Base-by-base conservation (phyloP, 352 stramenopile species). In the Globisporangium nunn region DNA sequence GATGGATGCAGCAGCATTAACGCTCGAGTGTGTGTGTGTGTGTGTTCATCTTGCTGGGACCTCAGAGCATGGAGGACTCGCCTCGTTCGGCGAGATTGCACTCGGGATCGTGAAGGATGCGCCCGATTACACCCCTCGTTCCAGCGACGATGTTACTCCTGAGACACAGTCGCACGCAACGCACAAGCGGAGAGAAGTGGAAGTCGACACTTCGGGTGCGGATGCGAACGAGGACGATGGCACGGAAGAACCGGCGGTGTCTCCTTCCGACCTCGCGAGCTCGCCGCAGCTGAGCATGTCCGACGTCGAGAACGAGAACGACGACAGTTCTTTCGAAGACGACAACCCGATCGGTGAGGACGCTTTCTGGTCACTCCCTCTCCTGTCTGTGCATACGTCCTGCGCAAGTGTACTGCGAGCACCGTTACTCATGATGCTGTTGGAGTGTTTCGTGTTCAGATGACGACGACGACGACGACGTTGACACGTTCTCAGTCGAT, bases 51-150 rank as follows among this genome's bases (percentile, higher is more conserved):
- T 15, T 49, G 31, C 10, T 29, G 0, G 23, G 23, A 23, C 23
- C 23, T 23, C 52, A 84, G 74, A 63, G 46, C 70, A 76, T 41
- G 70, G 64, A 44, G 61, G 65, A 5, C 56, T 85, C 37, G 50
- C 74, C 33, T 58, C 53, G 37, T 78, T 79, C 46, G 64, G 75
- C 17, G 62, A 70, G 49, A 29, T 81, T 17, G 61, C 52, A 44
- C 37, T 78, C 4, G 59, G 59, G 4, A 18, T 50, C 6, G 23
- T 41, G 28, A 44, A 39, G 17, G 18, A 5, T 28, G 5, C 37
- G 2, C 30, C 40, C 14, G 30, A 7, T 6, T 33, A 10, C 29
- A 23, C 30, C 23, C 23, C 23, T 43, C 31, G 3, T 23, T 2
- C 4, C 44, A 31, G 18, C 50, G 6, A 29, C 14, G 17, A 39